These are phyloP conservation scores for Juglanconis oblonga DNA, from an alignment of 2,329 filamentous ascomycete species.

Conservation along the genomic window DNA sequence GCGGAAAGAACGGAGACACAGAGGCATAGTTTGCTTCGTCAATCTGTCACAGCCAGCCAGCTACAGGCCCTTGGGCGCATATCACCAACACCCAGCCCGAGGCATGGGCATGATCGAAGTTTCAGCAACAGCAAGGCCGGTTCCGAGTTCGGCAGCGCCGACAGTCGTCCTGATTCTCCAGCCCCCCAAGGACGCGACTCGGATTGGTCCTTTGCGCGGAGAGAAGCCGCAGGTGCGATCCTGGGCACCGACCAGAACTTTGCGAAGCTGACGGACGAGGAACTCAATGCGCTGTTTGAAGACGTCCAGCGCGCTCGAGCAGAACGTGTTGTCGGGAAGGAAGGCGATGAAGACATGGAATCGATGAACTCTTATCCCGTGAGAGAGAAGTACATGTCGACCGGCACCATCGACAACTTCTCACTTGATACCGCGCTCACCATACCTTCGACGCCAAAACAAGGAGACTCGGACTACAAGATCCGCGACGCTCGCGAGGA, in stretches of 20 bases:
- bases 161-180: slow-evolving; percentile 77
- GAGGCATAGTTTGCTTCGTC: slow-evolving; percentile 79
- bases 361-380: slow-evolving; percentile 84
- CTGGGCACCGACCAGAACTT: slow-evolving; percentile 91
- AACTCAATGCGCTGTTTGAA: slow-evolving; percentile 89
- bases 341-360: slow-evolving; percentile 85
- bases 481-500: slow-evolving; percentile 74
- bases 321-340: slow-evolving; percentile 66
- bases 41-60: slow-evolving; percentile 68
- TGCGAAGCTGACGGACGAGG: slow-evolving; percentile 84
- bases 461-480: slow-evolving; percentile 71
- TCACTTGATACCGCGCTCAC: slow-evolving; percentile 92
- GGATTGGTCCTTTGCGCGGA: slow-evolving; percentile 90
- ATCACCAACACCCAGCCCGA: slow-evolving; percentile 55
- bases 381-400: slow-evolving; percentile 93
- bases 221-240: slow-evolving; percentile 89
- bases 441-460: slow-evolving; percentile 86
- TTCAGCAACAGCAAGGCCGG: slow-evolving; percentile 71
- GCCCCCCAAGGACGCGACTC: slow-evolving; percentile 73
- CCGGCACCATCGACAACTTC: slow-evolving; percentile 91
- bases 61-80: slow-evolving; percentile 55
- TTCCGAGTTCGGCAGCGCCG: slow-evolving; percentile 70
- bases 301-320: slow-evolving; percentile 88
- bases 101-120: slow-evolving; percentile 71
- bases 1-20: slow-evolving; percentile 59